Conservation (phyloP, 495 filamentous ascomycete species). For the Copromyces sp. region DNA sequence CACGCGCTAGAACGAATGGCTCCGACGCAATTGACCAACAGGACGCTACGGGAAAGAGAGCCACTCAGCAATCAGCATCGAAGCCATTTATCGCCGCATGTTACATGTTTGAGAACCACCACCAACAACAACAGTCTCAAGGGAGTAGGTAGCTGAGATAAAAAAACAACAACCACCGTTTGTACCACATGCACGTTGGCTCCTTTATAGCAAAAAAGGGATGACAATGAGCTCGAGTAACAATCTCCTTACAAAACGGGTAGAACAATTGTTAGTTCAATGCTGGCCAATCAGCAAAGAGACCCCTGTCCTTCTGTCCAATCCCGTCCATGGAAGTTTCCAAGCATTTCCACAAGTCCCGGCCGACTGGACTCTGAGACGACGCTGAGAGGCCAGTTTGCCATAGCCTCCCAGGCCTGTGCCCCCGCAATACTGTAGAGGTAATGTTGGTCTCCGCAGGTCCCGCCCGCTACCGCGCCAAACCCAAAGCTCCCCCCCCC, state of each 20-base stretch:
- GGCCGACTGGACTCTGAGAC: background rate
- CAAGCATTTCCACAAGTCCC: constrained; percentile 12
- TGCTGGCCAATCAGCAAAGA: background rate
- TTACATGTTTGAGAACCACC: background rate
- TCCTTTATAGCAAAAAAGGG: background rate
- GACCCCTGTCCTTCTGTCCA: background rate
- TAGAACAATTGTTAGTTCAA: background rate
- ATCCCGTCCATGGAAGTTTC: constrained; percentile 17
- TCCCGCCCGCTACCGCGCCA: constrained; percentile 10
- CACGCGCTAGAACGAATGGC: background rate
- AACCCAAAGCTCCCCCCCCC: background rate
- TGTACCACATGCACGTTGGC: background rate
- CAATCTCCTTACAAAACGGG: too few species aligned
- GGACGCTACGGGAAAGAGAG: background rate
- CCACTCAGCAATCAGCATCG: background rate
- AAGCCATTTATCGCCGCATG: background rate
- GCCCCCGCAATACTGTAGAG: constrained; percentile 14
- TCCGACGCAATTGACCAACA: background rate
- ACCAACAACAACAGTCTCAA: background rate
- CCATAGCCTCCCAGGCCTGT: constrained; percentile 3
- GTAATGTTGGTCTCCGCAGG: background rate
- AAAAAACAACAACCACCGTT: background rate
- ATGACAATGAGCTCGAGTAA: background rate
- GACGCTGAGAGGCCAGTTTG: constrained; percentile 12
- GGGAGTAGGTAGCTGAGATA: background rate